These are phyloP conservation scores for Nicotiana otophora DNA, from an alignment of 257 asterid genomes.

Conservation along the genomic window DNA sequence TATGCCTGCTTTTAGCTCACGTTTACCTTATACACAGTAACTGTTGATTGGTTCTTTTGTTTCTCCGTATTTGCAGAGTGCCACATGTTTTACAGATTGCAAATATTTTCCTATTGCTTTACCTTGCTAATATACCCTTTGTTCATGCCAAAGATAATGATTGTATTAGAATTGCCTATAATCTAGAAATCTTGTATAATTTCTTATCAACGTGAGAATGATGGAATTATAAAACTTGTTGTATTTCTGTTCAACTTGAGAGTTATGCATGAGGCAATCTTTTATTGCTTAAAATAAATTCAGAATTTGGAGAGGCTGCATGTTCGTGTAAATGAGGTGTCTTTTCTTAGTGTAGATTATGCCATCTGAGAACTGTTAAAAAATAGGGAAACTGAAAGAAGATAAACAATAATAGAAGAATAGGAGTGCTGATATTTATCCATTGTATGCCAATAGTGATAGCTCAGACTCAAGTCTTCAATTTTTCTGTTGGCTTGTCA, in stretches of 20 bases:
- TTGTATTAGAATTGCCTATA: too few species aligned
- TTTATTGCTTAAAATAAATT: neutral
- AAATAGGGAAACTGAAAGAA: neutral
- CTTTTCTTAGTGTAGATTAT: neutral
- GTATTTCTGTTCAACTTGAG: neutral
- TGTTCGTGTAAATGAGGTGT: neutral
- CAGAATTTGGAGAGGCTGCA: neutral
- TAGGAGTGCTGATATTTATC: neutral
- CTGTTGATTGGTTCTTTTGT: neutral
- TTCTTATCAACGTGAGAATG: too few species aligned
- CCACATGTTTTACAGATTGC: neutral
- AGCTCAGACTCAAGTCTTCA: neutral
- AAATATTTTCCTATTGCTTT: neutral
- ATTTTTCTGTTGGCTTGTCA: conserved; percentile 19
- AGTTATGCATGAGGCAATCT: neutral
- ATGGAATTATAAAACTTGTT: too few species aligned
- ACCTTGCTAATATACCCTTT: neutral
- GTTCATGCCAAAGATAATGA: neutral
- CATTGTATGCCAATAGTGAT: neutral
- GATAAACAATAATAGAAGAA: neutral
- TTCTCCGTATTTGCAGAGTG: neutral
- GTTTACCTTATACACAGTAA: neutral
- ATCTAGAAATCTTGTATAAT: too few species aligned
- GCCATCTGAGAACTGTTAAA: neutral
- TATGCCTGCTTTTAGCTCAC: neutral